phyloP scores from a whole-genome alignment of 140 eudicot species.

The Cichorium intybus region DNA sequence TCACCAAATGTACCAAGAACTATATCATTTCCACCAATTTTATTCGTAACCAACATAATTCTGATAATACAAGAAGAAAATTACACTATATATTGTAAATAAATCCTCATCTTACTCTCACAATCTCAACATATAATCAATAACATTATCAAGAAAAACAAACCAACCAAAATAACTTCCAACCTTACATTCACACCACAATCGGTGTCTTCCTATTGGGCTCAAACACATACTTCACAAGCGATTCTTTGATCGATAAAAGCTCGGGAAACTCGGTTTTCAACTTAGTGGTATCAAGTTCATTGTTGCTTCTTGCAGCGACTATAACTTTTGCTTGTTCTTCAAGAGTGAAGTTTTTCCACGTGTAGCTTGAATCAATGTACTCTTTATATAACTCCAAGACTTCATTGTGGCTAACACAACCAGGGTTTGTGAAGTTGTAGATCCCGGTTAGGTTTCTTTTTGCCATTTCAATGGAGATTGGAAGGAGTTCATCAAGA shows the following conservation, averaged over 20 bases:
- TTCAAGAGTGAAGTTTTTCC: slow-evolving; percentile 50
- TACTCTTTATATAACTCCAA: slow-evolving; percentile 50
- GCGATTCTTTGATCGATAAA: slow-evolving; percentile 51
- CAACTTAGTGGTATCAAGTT: slow-evolving; percentile 54
- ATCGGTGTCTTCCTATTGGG: slow-evolving; percentile 46
- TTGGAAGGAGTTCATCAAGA: slow-evolving; percentile 57
- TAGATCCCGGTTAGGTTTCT: slow-evolving; percentile 56
- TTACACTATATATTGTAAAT: slow-evolving; percentile 12
- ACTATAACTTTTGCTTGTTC: slow-evolving; percentile 56
- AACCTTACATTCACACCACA: slow-evolving; percentile 25
- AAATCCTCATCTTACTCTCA: slow-evolving; percentile 1
- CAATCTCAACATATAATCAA: not conserved
- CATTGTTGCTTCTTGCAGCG: slow-evolving; percentile 56
- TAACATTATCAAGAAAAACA: not conserved
- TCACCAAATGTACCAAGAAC: not conserved
- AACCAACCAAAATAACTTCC: not conserved
- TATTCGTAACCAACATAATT: slow-evolving; percentile 18
- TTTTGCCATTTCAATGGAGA: slow-evolving; percentile 55
- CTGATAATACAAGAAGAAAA: not conserved
- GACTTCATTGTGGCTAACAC: slow-evolving; percentile 60
- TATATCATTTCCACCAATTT: slow-evolving; percentile 12
- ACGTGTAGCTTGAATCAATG: slow-evolving; percentile 40
- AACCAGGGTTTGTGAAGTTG: slow-evolving; percentile 63
- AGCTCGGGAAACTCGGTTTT: slow-evolving; percentile 59
- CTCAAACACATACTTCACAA: slow-evolving; percentile 49